Evolutionary conservation across 768 basidiomycete species (phyloP), one percentile per base, ranked within the genome.

Genomic region (Podaxis sp.): DNA sequence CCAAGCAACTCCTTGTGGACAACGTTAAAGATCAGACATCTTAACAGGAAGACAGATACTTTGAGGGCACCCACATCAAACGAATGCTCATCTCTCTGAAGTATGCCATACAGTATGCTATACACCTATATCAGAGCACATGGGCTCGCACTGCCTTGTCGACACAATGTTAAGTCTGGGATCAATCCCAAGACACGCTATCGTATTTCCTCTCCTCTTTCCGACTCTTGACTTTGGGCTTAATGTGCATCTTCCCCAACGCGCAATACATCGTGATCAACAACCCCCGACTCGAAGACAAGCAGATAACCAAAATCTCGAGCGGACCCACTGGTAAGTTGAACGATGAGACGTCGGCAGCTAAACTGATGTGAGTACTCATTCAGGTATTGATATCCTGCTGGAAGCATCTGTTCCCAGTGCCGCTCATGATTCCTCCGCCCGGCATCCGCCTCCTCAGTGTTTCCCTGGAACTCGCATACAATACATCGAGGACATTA

Each of bases 181-280:
- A 33, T 33, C 8, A 33, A 33, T 33, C 33, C 8, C 33, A 33
- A 9, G 33, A 33, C 33, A 0, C 33, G 9, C 8, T 33, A 33
- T 9, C 2, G 2, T 33, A 9, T 9, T 33, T 9, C 8, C 8
- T 8, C 33, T 9, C 0, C 33, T 60, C 63, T 22, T 64, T 57
- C 53, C 58, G 59, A 57, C 13, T 43, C 13, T 33, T 55, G 22
- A 64, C 33, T 17, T 60, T 57, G 17, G 33, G 33, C 8, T 9
- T 43, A 33, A 22, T 64, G 58, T 37, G 7, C n/a, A 15, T 43
- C 33, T 41, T 64, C 58, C 11, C 51, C 52, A 19, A 41, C 52
- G 46, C 60, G 53, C 19, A 64, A 29, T 53, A 64, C 55, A 46
- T 64, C 63, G 49, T 47, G 24, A 41, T 40, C 50, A 15, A 64